phyloP scores from a whole-genome alignment of 768 basidiomycete genomes.

The Leccinum boreale region DNA sequence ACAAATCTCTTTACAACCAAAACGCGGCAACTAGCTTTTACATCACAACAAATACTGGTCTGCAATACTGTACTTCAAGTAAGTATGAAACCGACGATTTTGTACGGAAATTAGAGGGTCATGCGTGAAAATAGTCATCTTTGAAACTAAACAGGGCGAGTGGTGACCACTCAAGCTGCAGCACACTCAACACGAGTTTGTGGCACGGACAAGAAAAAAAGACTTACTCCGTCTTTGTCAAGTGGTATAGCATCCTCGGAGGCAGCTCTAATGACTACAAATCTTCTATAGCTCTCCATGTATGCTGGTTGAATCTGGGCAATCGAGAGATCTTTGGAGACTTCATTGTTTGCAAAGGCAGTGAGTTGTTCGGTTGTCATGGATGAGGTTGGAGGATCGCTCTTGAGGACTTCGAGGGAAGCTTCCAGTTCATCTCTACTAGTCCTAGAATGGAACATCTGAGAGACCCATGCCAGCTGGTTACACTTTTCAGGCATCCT shows the following conservation, averaged over 20 bases:
- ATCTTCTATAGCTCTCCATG: slow-evolving; percentile 62
- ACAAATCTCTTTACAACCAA: neutral
- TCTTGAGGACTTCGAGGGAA: slow-evolving; percentile 31
- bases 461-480: slow-evolving; percentile 25
- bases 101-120: neutral
- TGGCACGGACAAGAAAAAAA: neutral
- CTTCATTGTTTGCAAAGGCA: slow-evolving; percentile 40
- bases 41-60: neutral
- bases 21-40: neutral
- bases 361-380: slow-evolving; percentile 34
- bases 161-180: slow-evolving; percentile 56
- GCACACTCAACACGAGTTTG: neutral
- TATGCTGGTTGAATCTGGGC: slow-evolving; percentile 65
- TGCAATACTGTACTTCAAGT: neutral
- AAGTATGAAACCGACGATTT: neutral
- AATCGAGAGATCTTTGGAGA: slow-evolving; percentile 44
- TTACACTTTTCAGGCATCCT: slow-evolving; percentile 41
- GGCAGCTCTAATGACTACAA: slow-evolving; percentile 51
- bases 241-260: slow-evolving; percentile 26
- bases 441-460: slow-evolving; percentile 13
- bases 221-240: slow-evolving; percentile 46
- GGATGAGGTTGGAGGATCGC: slow-evolving; percentile 30
- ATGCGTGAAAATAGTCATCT: slow-evolving; percentile 48
- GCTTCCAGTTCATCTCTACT: slow-evolving; percentile 41
- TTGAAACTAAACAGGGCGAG: slow-evolving; percentile 49